Conservation (phyloP, 176 grass and related monocot species). For the Phragmites australis region DNA sequence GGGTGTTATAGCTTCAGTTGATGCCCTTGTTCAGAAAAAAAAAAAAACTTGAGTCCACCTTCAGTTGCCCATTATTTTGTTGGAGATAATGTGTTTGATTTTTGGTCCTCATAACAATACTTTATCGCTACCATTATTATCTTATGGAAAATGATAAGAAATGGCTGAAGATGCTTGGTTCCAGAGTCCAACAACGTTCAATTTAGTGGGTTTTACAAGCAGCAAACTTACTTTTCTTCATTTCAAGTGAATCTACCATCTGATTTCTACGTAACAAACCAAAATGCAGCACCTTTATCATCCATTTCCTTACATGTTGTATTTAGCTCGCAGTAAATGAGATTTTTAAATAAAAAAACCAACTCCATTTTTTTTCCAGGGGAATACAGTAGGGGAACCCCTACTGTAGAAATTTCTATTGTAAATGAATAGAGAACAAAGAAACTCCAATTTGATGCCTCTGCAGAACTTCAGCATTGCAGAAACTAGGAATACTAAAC, state of each 20-base stretch:
- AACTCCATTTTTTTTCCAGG: not conserved
- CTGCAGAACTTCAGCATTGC: not conserved
- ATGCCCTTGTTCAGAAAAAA: not conserved
- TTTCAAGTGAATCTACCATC: not conserved
- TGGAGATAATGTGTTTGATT: not conserved
- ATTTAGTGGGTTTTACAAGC: not conserved
- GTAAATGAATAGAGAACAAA: too few species aligned
- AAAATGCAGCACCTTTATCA: not conserved
- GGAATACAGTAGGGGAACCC: too few species aligned
- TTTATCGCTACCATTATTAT: not conserved
- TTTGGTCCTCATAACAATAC: not conserved
- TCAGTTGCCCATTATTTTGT: not conserved
- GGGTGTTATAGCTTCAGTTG: not conserved
- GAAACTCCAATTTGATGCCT: not conserved
- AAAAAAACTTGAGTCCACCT: not conserved
- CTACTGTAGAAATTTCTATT: too few species aligned
- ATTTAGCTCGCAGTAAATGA: not conserved
- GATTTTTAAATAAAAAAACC: not conserved
- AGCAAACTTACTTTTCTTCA: conserved; percentile 2
- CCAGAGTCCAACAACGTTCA: not conserved
- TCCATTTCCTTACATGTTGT: not conserved
- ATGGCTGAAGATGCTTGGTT: not conserved
- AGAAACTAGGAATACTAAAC: conserved; percentile 13
- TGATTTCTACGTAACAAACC: not conserved
- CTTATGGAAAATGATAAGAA: not conserved